These are phyloP conservation scores for Yamadazyma nakazawae DNA, from an alignment of 805 yeast genomes.

Conservation along the genomic window DNA sequence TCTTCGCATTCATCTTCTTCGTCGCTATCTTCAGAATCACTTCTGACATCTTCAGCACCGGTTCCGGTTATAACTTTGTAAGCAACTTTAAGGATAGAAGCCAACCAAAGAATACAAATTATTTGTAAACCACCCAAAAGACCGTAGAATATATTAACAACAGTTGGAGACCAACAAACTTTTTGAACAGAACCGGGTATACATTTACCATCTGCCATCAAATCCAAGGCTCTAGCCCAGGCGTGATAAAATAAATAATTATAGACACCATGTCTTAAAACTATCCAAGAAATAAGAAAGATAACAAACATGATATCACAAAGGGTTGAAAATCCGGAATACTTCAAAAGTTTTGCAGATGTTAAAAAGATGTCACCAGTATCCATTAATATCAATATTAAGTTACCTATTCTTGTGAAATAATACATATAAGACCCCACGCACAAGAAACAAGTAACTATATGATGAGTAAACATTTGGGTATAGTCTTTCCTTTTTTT, in stretches of 20 bases:
- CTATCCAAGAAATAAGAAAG: constrained; percentile 68
- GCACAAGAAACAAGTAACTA: constrained; percentile 67
- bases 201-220: constrained; percentile 47
- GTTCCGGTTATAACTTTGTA: constrained; percentile 64
- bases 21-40: constrained; percentile 68
- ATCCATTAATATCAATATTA: constrained; percentile 78
- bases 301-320: constrained; percentile 71
- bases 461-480: constrained; percentile 88
- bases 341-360: constrained; percentile 72
- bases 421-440: constrained; percentile 71
- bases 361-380: constrained; percentile 71
- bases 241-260: constrained; percentile 64
- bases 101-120: constrained; percentile 70
- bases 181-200: constrained; percentile 27
- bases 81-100: constrained; percentile 67
- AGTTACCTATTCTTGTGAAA: constrained; percentile 75
- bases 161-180: constrained; percentile 49
- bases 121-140: constrained; percentile 66
- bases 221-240: constrained; percentile 33
- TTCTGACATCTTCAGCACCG: constrained; percentile 83
- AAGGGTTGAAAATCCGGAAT: constrained; percentile 53
- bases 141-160: constrained; percentile 47
- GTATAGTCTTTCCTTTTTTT: constrained; percentile 74
- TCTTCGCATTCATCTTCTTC: constrained; percentile 21
- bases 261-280: constrained; percentile 70